These are phyloP conservation scores for Lophium mytilinum DNA, from an alignment of 495 filamentous ascomycete species.

Conservation along the genomic window DNA sequence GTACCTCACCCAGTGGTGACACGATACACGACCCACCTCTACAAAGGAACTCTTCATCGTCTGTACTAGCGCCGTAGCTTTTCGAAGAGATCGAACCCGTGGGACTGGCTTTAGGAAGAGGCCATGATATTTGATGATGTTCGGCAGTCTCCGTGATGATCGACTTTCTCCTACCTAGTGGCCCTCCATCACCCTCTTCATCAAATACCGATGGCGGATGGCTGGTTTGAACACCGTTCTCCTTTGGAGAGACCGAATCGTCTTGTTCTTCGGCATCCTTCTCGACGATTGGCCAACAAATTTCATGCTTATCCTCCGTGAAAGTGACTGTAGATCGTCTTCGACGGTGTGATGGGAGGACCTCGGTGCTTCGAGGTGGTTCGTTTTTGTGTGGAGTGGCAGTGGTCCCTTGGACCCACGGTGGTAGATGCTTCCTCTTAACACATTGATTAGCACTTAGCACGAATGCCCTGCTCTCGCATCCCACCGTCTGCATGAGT, in stretches of 20 bases:
- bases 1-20: conserved; percentile 65
- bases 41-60: conserved; percentile 45
- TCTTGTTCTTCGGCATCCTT: conserved; percentile 1
- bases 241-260: not conserved
- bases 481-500: conserved; percentile 71
- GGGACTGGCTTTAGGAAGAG: not conserved
- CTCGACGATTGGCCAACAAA: conserved; percentile 38
- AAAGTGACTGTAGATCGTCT: conserved; percentile 34
- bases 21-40: conserved; percentile 79
- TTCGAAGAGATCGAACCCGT: not conserved
- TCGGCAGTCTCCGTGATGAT: not conserved
- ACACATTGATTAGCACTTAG: conserved; percentile 80
- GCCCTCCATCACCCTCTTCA: not conserved
- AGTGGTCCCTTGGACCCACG: conserved; percentile 41
- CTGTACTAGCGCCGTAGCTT: not conserved
- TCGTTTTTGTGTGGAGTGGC: not conserved
- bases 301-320: conserved; percentile 47
- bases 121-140: conserved; percentile 1
- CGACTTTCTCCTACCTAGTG: not conserved
- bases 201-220: conserved; percentile 1
- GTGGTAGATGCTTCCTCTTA: conserved; percentile 46
- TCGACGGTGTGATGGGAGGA: not conserved
- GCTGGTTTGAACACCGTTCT: conserved; percentile 23
- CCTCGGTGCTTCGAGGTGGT: not conserved
- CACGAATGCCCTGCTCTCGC: conserved; percentile 81